Percentiles rank a stretch among this genome's conserved stretches.
Evolutionary conservation across 2,329 filamentous ascomycete species (phyloP).

Genomic region (Berkeleyomyces basicola): DNA sequence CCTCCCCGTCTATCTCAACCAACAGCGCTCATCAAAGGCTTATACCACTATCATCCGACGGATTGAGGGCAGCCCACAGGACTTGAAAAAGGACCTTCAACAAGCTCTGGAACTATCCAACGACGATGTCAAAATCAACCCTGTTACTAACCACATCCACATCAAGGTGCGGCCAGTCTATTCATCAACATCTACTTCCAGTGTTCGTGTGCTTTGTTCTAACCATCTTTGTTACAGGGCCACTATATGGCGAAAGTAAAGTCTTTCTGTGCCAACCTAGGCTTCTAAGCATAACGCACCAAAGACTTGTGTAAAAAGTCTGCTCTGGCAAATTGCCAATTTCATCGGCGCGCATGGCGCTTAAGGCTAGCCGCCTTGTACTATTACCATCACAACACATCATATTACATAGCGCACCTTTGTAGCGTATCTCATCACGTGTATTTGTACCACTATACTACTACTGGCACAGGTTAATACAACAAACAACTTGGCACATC

Average conservation of each 20-base stretch:
- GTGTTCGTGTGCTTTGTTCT: not conserved
- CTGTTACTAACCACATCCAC: conserved; percentile 54
- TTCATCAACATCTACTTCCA: not conserved
- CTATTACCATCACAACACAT: not conserved
- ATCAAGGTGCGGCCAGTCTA: conserved; percentile 40
- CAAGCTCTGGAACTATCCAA: conserved; percentile 38
- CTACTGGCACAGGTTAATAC: not conserved
- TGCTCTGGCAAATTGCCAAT: too few species aligned
- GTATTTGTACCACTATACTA: not conserved
- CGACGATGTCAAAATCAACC: conserved; percentile 36
- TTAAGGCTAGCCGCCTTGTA: not conserved
- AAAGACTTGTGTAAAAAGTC: not conserved
- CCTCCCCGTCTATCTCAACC: conserved; percentile 58
- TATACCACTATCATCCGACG: conserved; percentile 62
- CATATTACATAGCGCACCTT: not conserved
- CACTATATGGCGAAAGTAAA: conserved; percentile 7
- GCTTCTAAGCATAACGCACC: conserved; percentile 19
- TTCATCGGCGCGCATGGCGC: not conserved
- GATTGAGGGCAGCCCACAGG: conserved; percentile 53
- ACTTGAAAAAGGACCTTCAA: conserved; percentile 47
- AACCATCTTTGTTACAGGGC: conserved; percentile 1
- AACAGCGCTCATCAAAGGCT: conserved; percentile 59
- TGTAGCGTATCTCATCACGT: not conserved
- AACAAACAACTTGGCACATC: not conserved
- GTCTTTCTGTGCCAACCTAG: conserved; percentile 21